phyloP scores from a whole-genome alignment of 2,329 filamentous ascomycete genomes.

The Aspergillus calidoustus region DNA sequence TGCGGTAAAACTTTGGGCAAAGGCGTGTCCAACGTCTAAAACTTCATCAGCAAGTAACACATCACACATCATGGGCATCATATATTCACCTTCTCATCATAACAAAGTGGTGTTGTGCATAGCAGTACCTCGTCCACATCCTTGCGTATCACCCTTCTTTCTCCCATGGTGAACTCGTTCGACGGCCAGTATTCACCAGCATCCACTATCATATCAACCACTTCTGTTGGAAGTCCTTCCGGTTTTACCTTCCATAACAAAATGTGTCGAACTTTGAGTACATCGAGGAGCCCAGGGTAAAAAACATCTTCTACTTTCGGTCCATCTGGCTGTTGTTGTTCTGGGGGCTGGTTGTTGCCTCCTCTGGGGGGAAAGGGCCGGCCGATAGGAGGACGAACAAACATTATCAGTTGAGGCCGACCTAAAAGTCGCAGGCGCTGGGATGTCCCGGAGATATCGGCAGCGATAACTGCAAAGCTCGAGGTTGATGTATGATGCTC shows the following conservation, averaged over 20 bases:
- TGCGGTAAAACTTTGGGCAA: slow-evolving; percentile 36
- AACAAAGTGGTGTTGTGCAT: slow-evolving; percentile 43
- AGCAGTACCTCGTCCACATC: slow-evolving; percentile 42
- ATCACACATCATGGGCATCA: not conserved
- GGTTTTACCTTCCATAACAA: slow-evolving; percentile 30
- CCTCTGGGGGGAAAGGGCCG: not conserved
- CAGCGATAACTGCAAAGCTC: not conserved
- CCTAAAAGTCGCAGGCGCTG: too few relatives aligned
- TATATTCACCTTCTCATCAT: slow-evolving; percentile 31
- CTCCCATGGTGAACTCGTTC: slow-evolving; percentile 25
- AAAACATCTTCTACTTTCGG: slow-evolving; percentile 20
- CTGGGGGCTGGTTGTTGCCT: not conserved
- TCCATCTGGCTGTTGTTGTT: slow-evolving; percentile 1
- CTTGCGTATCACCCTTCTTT: slow-evolving; percentile 29
- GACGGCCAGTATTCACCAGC: slow-evolving; percentile 43
- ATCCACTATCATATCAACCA: slow-evolving; percentile 47
- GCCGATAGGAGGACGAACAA: not conserved
- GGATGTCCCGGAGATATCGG: not conserved
- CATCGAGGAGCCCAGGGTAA: slow-evolving; percentile 38
- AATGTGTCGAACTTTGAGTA: slow-evolving; percentile 38
- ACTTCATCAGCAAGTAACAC: not conserved
- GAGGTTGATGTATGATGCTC: too few relatives aligned
- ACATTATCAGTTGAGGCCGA: not conserved
- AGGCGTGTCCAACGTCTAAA: slow-evolving; percentile 21
- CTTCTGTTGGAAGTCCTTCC: slow-evolving; percentile 38